These are phyloP conservation scores for Steccherinum ochraceum DNA, from an alignment of 768 basidiomycete species.

Conservation along the genomic window DNA sequence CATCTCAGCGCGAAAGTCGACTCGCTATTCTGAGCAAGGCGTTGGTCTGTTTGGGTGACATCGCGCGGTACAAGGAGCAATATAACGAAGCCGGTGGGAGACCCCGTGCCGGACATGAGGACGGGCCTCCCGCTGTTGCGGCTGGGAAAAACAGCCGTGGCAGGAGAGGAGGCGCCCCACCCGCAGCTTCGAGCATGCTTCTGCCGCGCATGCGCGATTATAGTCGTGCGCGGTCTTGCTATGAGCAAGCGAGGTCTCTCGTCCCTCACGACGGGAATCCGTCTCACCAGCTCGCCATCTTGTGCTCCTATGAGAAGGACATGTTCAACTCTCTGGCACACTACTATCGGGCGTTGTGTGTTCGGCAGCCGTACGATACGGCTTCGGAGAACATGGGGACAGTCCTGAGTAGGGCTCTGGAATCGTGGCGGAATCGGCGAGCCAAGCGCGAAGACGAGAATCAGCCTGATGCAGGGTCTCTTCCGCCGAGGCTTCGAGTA, in stretches of 20 bases:
- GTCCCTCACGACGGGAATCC: conserved; percentile 89
- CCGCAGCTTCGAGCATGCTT: conserved; percentile 7
- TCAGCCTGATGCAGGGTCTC: conserved; percentile 25
- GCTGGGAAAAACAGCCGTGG: conserved; percentile 35
- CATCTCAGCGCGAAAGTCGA: conserved; percentile 52
- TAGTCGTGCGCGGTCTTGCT: conserved; percentile 70
- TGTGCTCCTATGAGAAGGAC: conserved; percentile 80
- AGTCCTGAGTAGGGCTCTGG: conserved; percentile 60
- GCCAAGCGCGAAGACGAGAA: conserved; percentile 22
- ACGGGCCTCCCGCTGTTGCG: conserved; percentile 30
- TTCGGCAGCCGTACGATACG: conserved; percentile 78
- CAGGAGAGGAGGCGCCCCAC: conserved; percentile 32
- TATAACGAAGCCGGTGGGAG: conserved; percentile 72
- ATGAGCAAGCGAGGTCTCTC: conserved; percentile 78
- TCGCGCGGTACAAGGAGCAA: conserved; percentile 88
- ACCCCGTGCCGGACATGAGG: conserved; percentile 63
- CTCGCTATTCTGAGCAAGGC: conserved; percentile 82
- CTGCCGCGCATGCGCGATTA: conserved; percentile 60
- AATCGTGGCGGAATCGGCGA: conserved; percentile 44
- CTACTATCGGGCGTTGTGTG: conserved; percentile 90
- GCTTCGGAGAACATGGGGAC: conserved; percentile 80
- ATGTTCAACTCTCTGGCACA: conserved; percentile 74
- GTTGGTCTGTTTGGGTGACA: conserved; percentile 88
- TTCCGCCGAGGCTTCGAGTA: conserved; percentile 45
- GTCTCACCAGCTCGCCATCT: conserved; percentile 92